A percentile compares a stretch with the other conserved stretches of the same genome.
Evolutionary conservation across 176 grass and related monocot genomes (phyloP).

Genomic region (Phoenix roebelenii): DNA sequence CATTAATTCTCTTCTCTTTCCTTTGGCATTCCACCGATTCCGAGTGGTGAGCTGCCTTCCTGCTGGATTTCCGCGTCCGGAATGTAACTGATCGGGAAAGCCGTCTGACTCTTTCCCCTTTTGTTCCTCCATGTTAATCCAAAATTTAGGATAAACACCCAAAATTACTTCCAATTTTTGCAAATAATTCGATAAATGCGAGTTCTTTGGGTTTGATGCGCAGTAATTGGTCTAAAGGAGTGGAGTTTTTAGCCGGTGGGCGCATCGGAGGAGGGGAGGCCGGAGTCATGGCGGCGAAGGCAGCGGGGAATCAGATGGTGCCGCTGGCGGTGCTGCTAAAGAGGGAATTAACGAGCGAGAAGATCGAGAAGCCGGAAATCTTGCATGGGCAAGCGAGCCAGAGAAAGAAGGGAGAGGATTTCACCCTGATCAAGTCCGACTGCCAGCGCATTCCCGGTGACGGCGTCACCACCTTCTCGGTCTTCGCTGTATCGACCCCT

Average conservation of each 20-base stretch:
- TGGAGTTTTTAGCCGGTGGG: too few relatives aligned
- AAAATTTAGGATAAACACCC: too few relatives aligned
- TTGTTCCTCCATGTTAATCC: too few relatives aligned
- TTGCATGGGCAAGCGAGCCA: conserved; percentile 68
- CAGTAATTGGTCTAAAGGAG: too few relatives aligned
- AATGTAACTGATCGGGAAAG: conserved; percentile 1
- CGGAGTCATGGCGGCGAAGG: conserved; percentile 17
- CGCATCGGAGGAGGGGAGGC: neutral
- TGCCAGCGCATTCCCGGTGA: conserved; percentile 59
- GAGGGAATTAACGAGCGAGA: conserved; percentile 81
- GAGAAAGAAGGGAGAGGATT: conserved; percentile 86
- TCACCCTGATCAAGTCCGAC: conserved; percentile 58
- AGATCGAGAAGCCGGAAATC: conserved; percentile 74
- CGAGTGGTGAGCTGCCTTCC: neutral
- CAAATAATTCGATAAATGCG: too few relatives aligned
- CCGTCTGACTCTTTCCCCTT: too few relatives aligned
- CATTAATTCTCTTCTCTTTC: neutral
- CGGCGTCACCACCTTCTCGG: conserved; percentile 75
- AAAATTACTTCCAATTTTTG: too few relatives aligned
- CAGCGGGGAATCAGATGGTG: conserved; percentile 28
- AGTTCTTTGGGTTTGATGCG: too few relatives aligned
- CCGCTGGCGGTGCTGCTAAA: conserved; percentile 73
- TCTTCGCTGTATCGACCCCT: conserved; percentile 60
- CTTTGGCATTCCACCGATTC: neutral
- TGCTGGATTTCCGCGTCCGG: neutral